Base-by-base conservation (phyloP, 371 early-diverging fungal species). In the Mortierella sp. region DNA sequence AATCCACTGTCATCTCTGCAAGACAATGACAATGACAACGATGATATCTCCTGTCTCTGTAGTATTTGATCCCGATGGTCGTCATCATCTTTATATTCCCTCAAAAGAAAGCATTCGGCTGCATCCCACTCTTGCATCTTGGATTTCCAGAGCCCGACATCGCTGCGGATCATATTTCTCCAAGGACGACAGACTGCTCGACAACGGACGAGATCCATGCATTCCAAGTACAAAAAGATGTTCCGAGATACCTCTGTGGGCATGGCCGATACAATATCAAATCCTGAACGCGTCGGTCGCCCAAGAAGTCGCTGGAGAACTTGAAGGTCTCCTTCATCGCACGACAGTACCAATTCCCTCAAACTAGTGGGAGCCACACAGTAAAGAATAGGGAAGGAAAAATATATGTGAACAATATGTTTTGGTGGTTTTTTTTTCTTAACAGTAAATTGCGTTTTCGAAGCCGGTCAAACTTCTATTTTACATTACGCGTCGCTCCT, bases 401-500 rank as follows among this genome's bases (percentile, higher is more conserved):
- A 32, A 37, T 14, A 14, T 37, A 14, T 37, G 37, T 37, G 9
- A 37, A 37, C 9, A 14, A 37, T 37, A 37, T 37, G 43, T 34
- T 7, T 11, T 7, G 4, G 1, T 34, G 37, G 1, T 7, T 34
- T 34, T 34, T 34, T 1, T 34, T 34, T 34, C 14, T 34, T 34
- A 7, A 34, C 7, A 34, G 2, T 11, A 7, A 34, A 34, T 7
- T 11, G 37, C 14, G 2, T 34, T 11, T 14, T n/a, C 27, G 9
- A 17, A 28, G 11, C 21, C 12, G n/a, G n/a, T n/a, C 30, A 19
- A 24, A 26, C 6, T n/a, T 11, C 6, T 30, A 2, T n/a, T 44
- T 73, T 73, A 73, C 73, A 73, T 55, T 73, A 63, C 63, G 53
- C 68, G 73, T 50, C 73, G 62, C 39, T 73, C 73, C 31, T 67